Evolutionary conservation across 2,329 filamentous ascomycete genomes (phyloP), one percentile per base, ranked within the genome.

Genomic region (Pseudocercospora musae): DNA sequence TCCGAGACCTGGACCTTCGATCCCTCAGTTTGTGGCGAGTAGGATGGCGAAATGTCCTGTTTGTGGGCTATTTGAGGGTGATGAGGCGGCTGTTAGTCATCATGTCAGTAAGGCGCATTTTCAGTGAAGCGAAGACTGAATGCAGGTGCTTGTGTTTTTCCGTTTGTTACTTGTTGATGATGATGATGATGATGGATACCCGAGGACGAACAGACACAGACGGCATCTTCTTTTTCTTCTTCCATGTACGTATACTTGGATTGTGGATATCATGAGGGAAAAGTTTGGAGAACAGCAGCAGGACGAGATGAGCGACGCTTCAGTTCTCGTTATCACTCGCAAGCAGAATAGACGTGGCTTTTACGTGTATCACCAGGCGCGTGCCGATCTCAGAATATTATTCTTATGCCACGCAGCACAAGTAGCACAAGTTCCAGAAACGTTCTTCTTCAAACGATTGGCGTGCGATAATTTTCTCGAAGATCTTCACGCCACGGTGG

Each of bases 51-150:
- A 71, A 44, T 74, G 72, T 65, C 72, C 72, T 1, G 71, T 74
- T 13, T 74, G 72, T 62, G 67, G 65, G 2, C 44, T 69, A 15
- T 74, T 74, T 61, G 71, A 73, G 58, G 72, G 72, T n/a, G 72
- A 74, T 56, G 72, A 73, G 58, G 67, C 68, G n/a, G 72, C 72
- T 40, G 68, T 74, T n/a, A 71, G 63, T 53, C 70, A 72, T 69
- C 72, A 74, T 66, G 72, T 74, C 31, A 68, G 60, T 23, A 70
- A 67, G 53, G 63, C 67, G 40, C 72, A 74, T 62, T 74, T 73
- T 58, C 55, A 63, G 31, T 73, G 59, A 69, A 5, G 29, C 2
- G 29, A 11, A 31, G 31, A 33, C 5, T 11, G 31, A 8, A 10
- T 10, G 8, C 9, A 5, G 27, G 9, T 29, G n/a, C n/a, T 29